A percentile compares a stretch with the other conserved stretches of the same genome.
Conservation (phyloP, 2,329 filamentous ascomycete species). For the Lomentospora prolificans region DNA sequence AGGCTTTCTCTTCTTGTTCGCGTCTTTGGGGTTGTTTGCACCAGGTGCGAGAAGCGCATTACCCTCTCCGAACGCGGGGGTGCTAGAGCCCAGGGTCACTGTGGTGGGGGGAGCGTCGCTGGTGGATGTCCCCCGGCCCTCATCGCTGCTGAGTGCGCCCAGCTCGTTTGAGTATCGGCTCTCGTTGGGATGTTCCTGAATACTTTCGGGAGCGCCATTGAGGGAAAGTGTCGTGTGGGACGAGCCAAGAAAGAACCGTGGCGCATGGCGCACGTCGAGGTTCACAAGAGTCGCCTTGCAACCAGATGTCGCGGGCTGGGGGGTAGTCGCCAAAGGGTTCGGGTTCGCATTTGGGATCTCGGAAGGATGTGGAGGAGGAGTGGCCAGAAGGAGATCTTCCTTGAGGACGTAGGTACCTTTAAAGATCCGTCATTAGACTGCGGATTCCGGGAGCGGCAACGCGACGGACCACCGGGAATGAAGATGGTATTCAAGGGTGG, state of each 20-base stretch:
- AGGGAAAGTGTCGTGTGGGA: constrained; percentile 39
- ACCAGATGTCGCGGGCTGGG: constrained; percentile 73
- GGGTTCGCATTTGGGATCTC: constrained; percentile 80
- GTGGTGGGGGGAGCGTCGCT: constrained; percentile 37
- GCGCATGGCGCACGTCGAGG: constrained; percentile 50
- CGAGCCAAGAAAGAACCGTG: constrained; percentile 45
- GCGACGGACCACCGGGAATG: not conserved
- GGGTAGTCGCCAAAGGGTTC: constrained; percentile 80
- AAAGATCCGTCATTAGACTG: not conserved
- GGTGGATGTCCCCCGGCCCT: constrained; percentile 40
- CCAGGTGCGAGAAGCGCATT: constrained; percentile 62
- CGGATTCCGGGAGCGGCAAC: not conserved
- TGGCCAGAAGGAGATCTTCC: constrained; percentile 86
- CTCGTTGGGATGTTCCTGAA: constrained; percentile 54
- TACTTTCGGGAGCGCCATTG: constrained; percentile 30
- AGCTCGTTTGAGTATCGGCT: constrained; percentile 49
- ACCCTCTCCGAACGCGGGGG: constrained; percentile 74
- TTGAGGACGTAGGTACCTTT: constrained; percentile 80
- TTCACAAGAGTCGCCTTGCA: constrained; percentile 74
- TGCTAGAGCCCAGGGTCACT: constrained; percentile 29
- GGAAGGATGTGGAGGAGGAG: constrained; percentile 88
- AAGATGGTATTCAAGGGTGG: too few relatives aligned
- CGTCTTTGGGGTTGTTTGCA: constrained; percentile 52
- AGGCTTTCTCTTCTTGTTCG: constrained; percentile 77
- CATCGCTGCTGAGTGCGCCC: constrained; percentile 48